A percentile compares a stretch with the other conserved stretches of the same genome.
Conservation (phyloP, 1,284 basidiomycete species). For the Ganoderma sinense region DNA sequence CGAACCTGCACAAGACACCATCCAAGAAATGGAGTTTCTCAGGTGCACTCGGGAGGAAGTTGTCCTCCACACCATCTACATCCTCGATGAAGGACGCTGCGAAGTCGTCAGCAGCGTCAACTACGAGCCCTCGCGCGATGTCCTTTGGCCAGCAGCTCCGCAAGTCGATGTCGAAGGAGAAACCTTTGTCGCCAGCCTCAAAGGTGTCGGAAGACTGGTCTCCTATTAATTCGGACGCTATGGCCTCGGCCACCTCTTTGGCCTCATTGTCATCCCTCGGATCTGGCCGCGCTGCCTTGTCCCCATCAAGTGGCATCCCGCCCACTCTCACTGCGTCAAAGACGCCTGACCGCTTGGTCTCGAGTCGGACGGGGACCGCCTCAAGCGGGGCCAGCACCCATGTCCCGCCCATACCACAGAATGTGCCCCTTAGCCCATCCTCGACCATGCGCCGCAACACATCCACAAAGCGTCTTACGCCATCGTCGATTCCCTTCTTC, state of each 20-base stretch:
- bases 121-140: conserved; percentile 69
- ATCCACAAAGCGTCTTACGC: conserved; percentile 86
- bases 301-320: conserved; percentile 41
- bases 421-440: conserved; percentile 72
- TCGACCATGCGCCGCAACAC: conserved; percentile 71
- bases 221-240: conserved; percentile 72
- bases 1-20: conserved; percentile 65
- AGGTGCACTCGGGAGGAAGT: conserved; percentile 84
- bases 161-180: conserved; percentile 73
- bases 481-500: conserved; percentile 96
- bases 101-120: conserved; percentile 55
- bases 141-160: conserved; percentile 68
- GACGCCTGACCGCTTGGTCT: conserved; percentile 64
- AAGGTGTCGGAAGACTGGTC: conserved; percentile 64
- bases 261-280: conserved; percentile 76
- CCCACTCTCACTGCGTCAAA: conserved; percentile 43
- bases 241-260: conserved; percentile 77
- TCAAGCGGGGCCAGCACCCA: conserved; percentile 73
- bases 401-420: conserved; percentile 55
- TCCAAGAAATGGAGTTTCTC: conserved; percentile 98
- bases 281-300: conserved; percentile 58
- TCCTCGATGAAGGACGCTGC: conserved; percentile 55
- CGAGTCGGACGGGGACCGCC: conserved; percentile 72
- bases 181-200: conserved; percentile 51
- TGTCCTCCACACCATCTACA: conserved; percentile 73